Percentiles rank a stretch among this genome's conserved stretches.
Conservation (phyloP, 2,329 filamentous ascomycete species). For the Celoporthe dispersa region DNA sequence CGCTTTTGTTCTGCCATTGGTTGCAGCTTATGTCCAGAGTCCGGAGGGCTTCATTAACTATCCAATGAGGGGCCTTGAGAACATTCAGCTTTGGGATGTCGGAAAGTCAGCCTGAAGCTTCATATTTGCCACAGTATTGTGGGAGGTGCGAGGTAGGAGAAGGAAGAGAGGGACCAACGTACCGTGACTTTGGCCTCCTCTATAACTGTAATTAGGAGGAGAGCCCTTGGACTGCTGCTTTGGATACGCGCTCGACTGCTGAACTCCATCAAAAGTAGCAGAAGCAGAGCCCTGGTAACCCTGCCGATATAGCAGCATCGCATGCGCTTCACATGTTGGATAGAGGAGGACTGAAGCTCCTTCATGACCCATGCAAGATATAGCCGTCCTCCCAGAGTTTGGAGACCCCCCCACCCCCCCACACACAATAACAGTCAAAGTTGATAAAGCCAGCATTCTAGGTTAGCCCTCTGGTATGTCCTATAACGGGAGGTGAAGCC, state of each 20-base stretch:
- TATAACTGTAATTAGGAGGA: background rate
- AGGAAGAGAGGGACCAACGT: background rate
- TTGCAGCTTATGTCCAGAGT: background rate
- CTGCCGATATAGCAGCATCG: too few relatives aligned
- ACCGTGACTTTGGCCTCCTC: background rate
- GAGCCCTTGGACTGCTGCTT: background rate
- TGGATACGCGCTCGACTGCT: background rate
- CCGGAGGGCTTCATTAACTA: too few relatives aligned
- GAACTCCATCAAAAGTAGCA: background rate
- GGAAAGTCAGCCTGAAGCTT: background rate
- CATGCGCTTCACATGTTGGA: too few relatives aligned
- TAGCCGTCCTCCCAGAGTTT: too few relatives aligned
- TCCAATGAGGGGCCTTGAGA: background rate
- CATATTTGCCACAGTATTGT: too few relatives aligned
- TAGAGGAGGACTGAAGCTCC: too few relatives aligned
- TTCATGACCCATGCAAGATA: too few relatives aligned
- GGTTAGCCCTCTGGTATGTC: too few relatives aligned
- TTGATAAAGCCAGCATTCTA: too few relatives aligned
- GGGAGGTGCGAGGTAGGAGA: background rate
- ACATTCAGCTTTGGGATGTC: background rate
- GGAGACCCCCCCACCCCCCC: too few relatives aligned
- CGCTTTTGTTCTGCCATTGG: background rate
- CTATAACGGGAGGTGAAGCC: too few relatives aligned
- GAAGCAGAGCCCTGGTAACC: background rate
- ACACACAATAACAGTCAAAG: too few relatives aligned